Evolutionary conservation across 2,329 filamentous ascomycete species (phyloP).

Genomic region (Colletotrichum tropicale): DNA sequence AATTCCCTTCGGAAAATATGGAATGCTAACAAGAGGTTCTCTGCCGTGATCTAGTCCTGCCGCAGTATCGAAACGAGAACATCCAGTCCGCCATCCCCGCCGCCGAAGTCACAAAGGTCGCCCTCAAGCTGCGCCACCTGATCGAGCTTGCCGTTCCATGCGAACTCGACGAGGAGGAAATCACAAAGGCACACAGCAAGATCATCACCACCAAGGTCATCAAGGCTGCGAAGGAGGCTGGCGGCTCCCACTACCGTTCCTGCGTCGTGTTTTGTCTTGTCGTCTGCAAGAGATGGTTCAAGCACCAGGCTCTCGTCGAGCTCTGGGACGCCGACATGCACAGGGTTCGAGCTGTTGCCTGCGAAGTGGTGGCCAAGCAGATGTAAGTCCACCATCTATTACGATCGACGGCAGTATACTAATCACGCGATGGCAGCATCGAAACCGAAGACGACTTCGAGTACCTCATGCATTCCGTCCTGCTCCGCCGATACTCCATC

Average conservation of each 20-base stretch:
- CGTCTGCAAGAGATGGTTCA: constrained; percentile 76
- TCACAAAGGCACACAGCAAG: constrained; percentile 82
- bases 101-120: constrained; percentile 84
- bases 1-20: not conserved
- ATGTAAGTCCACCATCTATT: constrained; percentile 32
- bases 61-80: constrained; percentile 61
- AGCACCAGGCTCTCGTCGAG: constrained; percentile 77
- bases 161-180: constrained; percentile 77
- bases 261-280: constrained; percentile 88
- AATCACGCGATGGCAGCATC: constrained; percentile 60
- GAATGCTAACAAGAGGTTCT: not conserved
- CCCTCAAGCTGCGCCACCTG: constrained; percentile 87
- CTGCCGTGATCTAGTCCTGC: constrained; percentile 59
- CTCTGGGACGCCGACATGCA: constrained; percentile 93
- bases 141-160: constrained; percentile 90
- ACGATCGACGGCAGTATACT: not conserved
- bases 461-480: constrained; percentile 79
- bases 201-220: constrained; percentile 85
- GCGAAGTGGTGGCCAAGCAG: constrained; percentile 89
- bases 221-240: constrained; percentile 80
- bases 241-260: constrained; percentile 72
- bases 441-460: constrained; percentile 80
- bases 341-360: constrained; percentile 77
- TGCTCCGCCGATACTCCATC: constrained; percentile 89
- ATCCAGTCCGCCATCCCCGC: constrained; percentile 73